Percentiles rank a stretch among this genome's conserved stretches.
Evolutionary conservation across 768 basidiomycete species (phyloP).

Genomic region (Solioccasus polychromus): DNA sequence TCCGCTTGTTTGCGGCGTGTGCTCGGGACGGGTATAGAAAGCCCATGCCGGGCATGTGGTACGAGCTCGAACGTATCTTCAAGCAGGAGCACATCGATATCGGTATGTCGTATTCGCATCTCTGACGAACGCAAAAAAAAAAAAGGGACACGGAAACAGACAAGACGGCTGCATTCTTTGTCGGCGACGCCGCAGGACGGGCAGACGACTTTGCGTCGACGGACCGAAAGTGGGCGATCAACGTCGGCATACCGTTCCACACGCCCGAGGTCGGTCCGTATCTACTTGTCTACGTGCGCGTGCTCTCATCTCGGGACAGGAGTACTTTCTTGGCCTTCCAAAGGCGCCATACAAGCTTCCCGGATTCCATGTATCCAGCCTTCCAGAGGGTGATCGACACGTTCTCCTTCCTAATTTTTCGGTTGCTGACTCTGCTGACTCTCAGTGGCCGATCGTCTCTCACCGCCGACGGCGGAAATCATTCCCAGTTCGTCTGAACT

Average conservation of each 20-base stretch:
- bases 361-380: constrained; percentile 64
- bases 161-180: constrained; percentile 63
- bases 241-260: constrained; percentile 66
- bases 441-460: constrained; percentile 39
- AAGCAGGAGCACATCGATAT: constrained; percentile 55
- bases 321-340: constrained; percentile 67
- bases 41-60: constrained; percentile 87
- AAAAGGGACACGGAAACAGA: constrained; percentile 42
- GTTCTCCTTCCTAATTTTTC: background rate
- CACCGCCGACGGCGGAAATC: constrained; percentile 18
- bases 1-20: constrained; percentile 76
- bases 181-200: constrained; percentile 90
- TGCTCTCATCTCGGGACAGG: constrained; percentile 40
- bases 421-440: background rate
- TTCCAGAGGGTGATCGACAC: constrained; percentile 29
- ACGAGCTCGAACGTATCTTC: constrained; percentile 64
- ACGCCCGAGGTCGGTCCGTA: constrained; percentile 71
- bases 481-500: constrained; percentile 11
- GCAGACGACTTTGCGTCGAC: constrained; percentile 73
- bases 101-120: constrained; percentile 40
- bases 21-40: constrained; percentile 77
- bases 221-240: constrained; percentile 84
- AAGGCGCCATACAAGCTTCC: constrained; percentile 46
- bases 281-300: too few relatives aligned
- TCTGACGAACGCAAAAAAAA: background rate